A percentile compares a stretch with the other conserved stretches of the same genome.
These are phyloP conservation scores for Albugo candida DNA, from an alignment of 352 stramenopile species.

Conservation along the genomic window DNA sequence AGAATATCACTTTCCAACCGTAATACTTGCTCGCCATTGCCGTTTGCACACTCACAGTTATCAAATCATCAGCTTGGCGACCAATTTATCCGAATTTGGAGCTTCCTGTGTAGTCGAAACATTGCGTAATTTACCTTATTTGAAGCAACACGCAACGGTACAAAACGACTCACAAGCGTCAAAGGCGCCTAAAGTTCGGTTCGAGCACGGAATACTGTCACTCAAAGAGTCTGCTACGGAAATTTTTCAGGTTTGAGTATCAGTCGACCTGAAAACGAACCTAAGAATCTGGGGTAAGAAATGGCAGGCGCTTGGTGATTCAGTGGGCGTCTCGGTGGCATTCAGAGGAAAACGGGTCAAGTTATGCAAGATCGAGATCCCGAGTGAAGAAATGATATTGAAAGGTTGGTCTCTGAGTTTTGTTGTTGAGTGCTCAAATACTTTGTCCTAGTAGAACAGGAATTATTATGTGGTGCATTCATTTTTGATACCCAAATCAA, in stretches of 20 bases:
- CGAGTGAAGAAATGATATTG: background rate
- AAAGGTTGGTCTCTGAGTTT: background rate
- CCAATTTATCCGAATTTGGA: constrained; percentile 25
- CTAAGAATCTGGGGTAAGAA: constrained; percentile 12
- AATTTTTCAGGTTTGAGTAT: constrained; percentile 23
- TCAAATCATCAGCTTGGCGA: constrained; percentile 17
- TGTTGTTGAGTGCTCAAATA: constrained; percentile 8
- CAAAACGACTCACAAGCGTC: constrained; percentile 33
- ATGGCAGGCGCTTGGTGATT: constrained; percentile 64
- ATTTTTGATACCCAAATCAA: constrained; percentile 61
- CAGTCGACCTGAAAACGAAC: background rate
- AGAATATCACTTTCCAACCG: constrained; percentile 26
- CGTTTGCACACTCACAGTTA: background rate
- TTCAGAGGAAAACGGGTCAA: constrained; percentile 53
- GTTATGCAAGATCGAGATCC: constrained; percentile 18
- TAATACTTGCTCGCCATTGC: constrained; percentile 6
- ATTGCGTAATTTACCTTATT: constrained; percentile 20
- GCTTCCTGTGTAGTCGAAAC: constrained; percentile 51
- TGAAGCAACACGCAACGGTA: constrained; percentile 22
- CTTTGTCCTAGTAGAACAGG: constrained; percentile 4
- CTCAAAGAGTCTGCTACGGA: constrained; percentile 25
- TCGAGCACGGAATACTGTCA: constrained; percentile 29
- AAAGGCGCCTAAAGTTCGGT: constrained; percentile 51
- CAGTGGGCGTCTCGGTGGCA: constrained; percentile 37
- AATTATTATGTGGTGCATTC: constrained; percentile 18